Conservation (phyloP, 345 rosid species). For the Populus pruinosa region DNA sequence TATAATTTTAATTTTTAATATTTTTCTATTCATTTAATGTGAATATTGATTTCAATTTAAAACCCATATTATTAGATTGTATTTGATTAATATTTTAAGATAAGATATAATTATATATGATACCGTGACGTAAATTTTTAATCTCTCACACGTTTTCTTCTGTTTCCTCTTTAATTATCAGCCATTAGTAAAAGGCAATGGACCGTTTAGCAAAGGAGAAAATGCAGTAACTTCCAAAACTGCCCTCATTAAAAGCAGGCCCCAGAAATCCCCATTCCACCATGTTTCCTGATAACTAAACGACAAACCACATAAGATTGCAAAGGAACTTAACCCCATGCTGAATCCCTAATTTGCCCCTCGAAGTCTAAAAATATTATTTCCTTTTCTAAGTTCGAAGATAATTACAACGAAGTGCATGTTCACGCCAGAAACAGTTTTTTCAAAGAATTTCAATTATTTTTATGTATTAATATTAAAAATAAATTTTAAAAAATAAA, state of each 20-base stretch:
- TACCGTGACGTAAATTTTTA: not conserved
- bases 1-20: too few relatives aligned
- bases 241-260: not conserved
- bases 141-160: not conserved
- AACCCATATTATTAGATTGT: too few relatives aligned
- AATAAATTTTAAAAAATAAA: too few relatives aligned
- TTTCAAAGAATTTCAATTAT: too few relatives aligned
- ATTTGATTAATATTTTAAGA: too few relatives aligned
- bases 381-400: not conserved
- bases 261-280: not conserved
- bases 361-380: not conserved
- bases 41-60: too few relatives aligned
- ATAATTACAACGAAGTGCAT: too few relatives aligned
- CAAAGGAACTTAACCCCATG: not conserved
- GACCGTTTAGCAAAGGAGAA: not conserved
- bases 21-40: too few relatives aligned
- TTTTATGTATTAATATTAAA: too few relatives aligned
- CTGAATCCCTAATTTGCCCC: not conserved
- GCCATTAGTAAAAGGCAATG: not conserved
- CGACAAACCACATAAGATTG: not conserved
- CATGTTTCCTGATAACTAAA: not conserved
- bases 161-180: not conserved
- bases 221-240: not conserved
- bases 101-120: too few relatives aligned
- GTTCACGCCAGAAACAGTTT: too few relatives aligned